Base-by-base conservation (phyloP, 2,329 filamentous ascomycete genomes). In the Pezicula carpinea region DNA sequence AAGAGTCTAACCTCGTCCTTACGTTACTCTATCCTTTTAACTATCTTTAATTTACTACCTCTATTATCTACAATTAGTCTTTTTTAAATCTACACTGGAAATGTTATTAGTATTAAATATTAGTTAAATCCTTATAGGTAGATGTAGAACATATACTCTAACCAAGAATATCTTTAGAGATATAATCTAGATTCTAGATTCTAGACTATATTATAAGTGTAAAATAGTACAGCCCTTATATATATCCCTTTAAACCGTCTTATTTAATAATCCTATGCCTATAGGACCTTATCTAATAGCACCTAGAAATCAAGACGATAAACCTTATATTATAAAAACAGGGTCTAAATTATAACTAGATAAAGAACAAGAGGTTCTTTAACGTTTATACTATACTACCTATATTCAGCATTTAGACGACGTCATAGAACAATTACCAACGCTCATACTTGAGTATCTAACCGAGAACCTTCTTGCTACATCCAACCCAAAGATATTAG, bases 291-390 rank as follows among this genome's bases (percentile, higher is more conserved):
- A 35, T 15, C 33, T 35, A 35, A n/a, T 14, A 7, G 7, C 3
- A 3, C 4, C 7, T 18, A 35, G 33, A 10, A 35, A 15, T 10
- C 33, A 35, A 14, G n/a, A 35, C 5, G 6, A 35, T 13, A 4
- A 35, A 18, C 3, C 33, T 35, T 3, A 13, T 14, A 35, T 35
- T 35, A 14, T 14, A 6, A 35, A 35, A 35, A 35, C 33, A 18
- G 33, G 33, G 33, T 14, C 33, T 13, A 35, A 35, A 35, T 35
- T 7, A 15, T 43, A 46, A 33, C 41, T 53, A 17, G 33, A 48
- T 22, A 53, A 53, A 26, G 49, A 53, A 48, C 49, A 46, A 18
- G 31, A 52, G 32, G 36, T 52, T 29, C 49, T 52, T 15, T 18
- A 35, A 32, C 51, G 41, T 42, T 53, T 53, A 32, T 31, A 48